phyloP scores from a whole-genome alignment of 108 stramenopile species.

The Aurantiochytrium sp. region DNA sequence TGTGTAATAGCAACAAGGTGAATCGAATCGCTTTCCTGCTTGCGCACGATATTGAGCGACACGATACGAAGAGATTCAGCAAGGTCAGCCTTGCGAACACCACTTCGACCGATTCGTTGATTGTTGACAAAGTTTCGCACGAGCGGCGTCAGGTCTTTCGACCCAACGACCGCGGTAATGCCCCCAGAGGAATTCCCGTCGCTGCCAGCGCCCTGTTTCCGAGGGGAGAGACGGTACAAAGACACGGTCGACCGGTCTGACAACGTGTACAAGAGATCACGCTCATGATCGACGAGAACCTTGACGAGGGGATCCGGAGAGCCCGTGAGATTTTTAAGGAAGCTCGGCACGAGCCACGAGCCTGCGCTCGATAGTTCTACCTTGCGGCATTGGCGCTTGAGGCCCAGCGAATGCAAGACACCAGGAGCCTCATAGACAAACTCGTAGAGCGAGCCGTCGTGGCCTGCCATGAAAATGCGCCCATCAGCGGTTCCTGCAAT shows the following conservation, averaged over 20 bases:
- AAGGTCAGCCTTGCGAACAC: neutral
- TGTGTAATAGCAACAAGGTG: neutral
- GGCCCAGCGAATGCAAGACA: neutral
- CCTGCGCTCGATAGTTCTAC: neutral
- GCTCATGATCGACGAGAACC: neutral
- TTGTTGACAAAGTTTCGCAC: neutral
- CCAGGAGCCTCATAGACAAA: conserved; percentile 59
- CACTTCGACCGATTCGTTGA: neutral
- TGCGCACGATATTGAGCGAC: neutral
- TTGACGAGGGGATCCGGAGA: neutral
- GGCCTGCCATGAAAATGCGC: conserved; percentile 86
- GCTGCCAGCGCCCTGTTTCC: neutral
- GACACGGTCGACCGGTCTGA: neutral
- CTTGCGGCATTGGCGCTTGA: conserved; percentile 8
- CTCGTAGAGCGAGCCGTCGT: conserved; percentile 86
- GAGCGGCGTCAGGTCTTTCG: neutral
- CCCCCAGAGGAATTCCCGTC: neutral
- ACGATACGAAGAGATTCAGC: neutral
- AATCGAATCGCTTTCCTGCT: neutral
- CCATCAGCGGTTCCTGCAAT: conserved; percentile 66
- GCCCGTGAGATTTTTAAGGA: neutral
- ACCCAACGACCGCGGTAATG: neutral
- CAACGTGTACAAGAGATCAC: neutral
- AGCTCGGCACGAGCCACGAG: neutral
- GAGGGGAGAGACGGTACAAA: neutral